Conservation (phyloP, 352 stramenopile species). For the Achlya hypogyna region DNA sequence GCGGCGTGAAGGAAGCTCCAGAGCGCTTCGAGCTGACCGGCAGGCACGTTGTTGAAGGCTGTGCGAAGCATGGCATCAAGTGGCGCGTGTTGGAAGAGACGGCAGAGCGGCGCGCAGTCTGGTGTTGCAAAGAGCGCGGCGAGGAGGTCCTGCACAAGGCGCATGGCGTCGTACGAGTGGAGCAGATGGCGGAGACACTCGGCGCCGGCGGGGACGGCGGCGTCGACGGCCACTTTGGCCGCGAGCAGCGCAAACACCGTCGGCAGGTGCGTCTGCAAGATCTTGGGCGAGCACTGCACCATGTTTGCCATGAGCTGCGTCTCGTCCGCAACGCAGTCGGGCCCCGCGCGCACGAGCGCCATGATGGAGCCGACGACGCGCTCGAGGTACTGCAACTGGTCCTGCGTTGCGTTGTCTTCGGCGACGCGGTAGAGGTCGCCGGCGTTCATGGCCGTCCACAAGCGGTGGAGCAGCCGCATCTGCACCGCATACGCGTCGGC, state of each 20-base stretch:
- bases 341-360: not conserved
- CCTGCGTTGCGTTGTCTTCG: constrained; percentile 71
- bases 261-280: constrained; percentile 52
- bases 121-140: constrained; percentile 25
- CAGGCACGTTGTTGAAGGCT: constrained; percentile 59
- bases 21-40: constrained; percentile 66
- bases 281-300: constrained; percentile 64
- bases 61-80: constrained; percentile 48
- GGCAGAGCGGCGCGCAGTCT: constrained; percentile 27
- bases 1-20: constrained; percentile 56
- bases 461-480: constrained; percentile 39
- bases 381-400: constrained; percentile 76
- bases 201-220: constrained; percentile 22
- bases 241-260: constrained; percentile 55
- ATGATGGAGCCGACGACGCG: constrained; percentile 52
- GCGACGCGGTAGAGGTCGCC: constrained; percentile 77
- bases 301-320: constrained; percentile 40
- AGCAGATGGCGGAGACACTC: constrained; percentile 47
- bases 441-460: constrained; percentile 58
- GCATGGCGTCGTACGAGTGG: constrained; percentile 76
- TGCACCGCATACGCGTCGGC: constrained; percentile 21
- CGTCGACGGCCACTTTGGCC: constrained; percentile 10
- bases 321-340: constrained; percentile 11
- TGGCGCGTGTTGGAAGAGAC: constrained; percentile 32
- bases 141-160: constrained; percentile 59